Conservation (phyloP, 495 filamentous ascomycete genomes). For the Chaetomium cochliodes region DNA sequence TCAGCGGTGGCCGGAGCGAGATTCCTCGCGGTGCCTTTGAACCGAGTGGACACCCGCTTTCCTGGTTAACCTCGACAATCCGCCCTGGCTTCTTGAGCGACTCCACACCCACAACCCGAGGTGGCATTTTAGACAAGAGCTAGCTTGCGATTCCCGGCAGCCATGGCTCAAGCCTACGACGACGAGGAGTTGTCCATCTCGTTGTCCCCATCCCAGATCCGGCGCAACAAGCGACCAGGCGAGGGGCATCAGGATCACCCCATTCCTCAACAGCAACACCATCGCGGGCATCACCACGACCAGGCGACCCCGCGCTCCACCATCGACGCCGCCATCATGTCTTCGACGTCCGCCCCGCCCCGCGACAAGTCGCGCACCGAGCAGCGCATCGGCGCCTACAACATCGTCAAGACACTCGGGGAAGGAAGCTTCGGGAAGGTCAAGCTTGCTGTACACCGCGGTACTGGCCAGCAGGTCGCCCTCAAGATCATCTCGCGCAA, state of each 20-base stretch:
- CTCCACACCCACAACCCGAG: constrained; percentile 19
- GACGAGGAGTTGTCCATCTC: constrained; percentile 93
- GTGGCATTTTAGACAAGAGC: constrained; percentile 9
- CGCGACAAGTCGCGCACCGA: constrained; percentile 56
- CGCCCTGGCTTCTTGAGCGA: constrained; percentile 18
- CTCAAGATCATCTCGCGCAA: constrained; percentile 95
- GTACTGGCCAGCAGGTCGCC: constrained; percentile 89
- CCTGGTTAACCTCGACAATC: neutral
- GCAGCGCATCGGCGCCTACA: constrained; percentile 86
- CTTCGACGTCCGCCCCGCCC: constrained; percentile 23
- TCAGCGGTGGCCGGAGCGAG: neutral
- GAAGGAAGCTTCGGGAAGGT: constrained; percentile 99
- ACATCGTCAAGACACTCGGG: constrained; percentile 83
- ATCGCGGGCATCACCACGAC: constrained; percentile 13
- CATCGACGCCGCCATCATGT: constrained; percentile 36
- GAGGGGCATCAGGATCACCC: constrained; percentile 29
- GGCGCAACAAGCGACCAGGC: constrained; percentile 45
- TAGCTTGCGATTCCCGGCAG: constrained; percentile 13
- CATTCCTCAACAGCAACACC: constrained; percentile 20
- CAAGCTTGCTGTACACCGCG: constrained; percentile 88
- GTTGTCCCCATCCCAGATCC: constrained; percentile 64
- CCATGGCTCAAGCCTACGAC: constrained; percentile 63
- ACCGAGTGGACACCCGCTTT: constrained; percentile 12
- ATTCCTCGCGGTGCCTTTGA: neutral
- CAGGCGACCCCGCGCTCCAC: constrained; percentile 21